Percentiles rank a stretch among this genome's conserved stretches.
Evolutionary conservation across 2,329 filamentous ascomycete species (phyloP).

Genomic region (Endocalyx cinctus): DNA sequence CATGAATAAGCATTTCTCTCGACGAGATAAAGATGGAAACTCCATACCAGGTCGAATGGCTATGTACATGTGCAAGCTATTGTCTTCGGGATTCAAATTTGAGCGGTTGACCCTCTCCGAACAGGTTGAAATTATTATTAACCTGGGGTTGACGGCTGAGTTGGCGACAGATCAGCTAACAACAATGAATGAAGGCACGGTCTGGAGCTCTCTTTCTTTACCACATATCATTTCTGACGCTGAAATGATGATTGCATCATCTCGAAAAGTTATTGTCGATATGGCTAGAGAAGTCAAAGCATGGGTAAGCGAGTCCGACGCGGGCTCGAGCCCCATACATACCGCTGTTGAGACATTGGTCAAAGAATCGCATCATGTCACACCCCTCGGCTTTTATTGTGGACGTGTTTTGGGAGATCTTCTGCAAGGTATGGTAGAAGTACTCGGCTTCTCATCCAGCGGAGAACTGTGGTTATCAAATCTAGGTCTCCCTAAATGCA

Average conservation of each 20-base stretch:
- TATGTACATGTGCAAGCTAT: constrained; percentile 60
- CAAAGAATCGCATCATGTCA: constrained; percentile 36
- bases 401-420: constrained; percentile 48
- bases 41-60: constrained; percentile 73
- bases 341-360: constrained; percentile 41
- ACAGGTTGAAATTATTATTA: constrained; percentile 47
- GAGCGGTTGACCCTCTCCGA: constrained; percentile 34
- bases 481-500: constrained; percentile 42
- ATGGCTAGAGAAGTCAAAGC: no score
- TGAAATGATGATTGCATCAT: constrained; percentile 38
- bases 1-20: constrained; percentile 15
- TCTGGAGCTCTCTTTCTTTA: constrained; percentile 41
- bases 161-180: constrained; percentile 52
- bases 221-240: constrained; percentile 33
- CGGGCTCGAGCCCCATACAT: constrained; percentile 35
- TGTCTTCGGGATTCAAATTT: constrained; percentile 39
- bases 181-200: constrained; percentile 34
- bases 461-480: constrained; percentile 45
- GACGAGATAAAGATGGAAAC: constrained; percentile 63
- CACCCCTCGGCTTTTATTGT: constrained; percentile 45
- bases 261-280: constrained; percentile 33
- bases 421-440: constrained; percentile 41
- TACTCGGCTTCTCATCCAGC: constrained; percentile 38
- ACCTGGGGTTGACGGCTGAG: constrained; percentile 46
- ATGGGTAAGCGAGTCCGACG: no score